phyloP scores from a whole-genome alignment of 2,329 filamentous ascomycete species.

The Sphaerulina vaccinii region DNA sequence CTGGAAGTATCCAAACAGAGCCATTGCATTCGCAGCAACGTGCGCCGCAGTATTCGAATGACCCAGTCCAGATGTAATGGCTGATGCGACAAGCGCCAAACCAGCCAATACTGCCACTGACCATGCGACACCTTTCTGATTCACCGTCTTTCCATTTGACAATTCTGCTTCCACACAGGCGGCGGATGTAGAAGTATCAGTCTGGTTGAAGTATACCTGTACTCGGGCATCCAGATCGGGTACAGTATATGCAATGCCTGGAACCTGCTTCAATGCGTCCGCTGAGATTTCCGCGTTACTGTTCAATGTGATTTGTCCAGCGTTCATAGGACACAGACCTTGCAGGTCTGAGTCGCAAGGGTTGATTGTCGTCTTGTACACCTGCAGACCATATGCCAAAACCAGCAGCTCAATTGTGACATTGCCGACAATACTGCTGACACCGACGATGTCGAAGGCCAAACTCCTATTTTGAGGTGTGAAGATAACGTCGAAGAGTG shows the following conservation, averaged over 20 bases:
- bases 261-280: conserved; percentile 64
- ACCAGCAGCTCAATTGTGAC: conserved; percentile 75
- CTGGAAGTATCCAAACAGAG: conserved; percentile 94
- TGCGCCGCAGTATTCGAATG: conserved; percentile 94
- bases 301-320: conserved; percentile 74
- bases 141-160: conserved; percentile 89
- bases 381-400: conserved; percentile 77
- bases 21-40: conserved; percentile 87
- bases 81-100: conserved; percentile 78
- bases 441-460: conserved; percentile 72
- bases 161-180: conserved; percentile 86
- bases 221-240: conserved; percentile 89
- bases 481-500: conserved; percentile 81
- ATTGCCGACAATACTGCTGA: conserved; percentile 79
- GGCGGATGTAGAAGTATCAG: conserved; percentile 61
- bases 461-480: conserved; percentile 73
- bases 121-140: conserved; percentile 87
- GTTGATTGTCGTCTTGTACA: conserved; percentile 66
- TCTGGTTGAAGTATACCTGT: conserved; percentile 75
- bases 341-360: conserved; percentile 70
- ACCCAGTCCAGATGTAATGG: conserved; percentile 82
- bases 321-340: conserved; percentile 87
- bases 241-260: conserved; percentile 81
- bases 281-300: conserved; percentile 64
- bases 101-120: conserved; percentile 83